phyloP scores from a whole-genome alignment of 257 asterid genomes.

The Ophiorrhiza pumila region DNA sequence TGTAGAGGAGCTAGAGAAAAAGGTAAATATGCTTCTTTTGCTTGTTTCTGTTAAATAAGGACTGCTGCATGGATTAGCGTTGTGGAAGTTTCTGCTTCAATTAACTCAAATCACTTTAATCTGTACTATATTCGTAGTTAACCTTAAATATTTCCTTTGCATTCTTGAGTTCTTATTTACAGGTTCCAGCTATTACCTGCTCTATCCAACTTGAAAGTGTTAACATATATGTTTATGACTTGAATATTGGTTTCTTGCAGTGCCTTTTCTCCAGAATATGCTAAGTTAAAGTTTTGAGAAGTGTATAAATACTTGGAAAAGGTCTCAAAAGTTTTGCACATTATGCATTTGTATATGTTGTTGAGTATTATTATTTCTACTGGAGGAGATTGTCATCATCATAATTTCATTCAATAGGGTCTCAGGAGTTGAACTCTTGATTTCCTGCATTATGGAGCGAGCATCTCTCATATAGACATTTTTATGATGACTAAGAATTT shows the following conservation, averaged over 20 bases:
- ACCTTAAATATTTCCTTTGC: not conserved
- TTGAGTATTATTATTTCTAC: not conserved
- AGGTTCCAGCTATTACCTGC: not conserved
- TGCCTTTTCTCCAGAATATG: not conserved
- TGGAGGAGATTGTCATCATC: not conserved
- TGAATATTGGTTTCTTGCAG: not conserved
- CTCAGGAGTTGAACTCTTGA: not conserved
- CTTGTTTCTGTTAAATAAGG: not conserved
- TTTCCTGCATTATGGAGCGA: not conserved
- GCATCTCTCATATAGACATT: not conserved
- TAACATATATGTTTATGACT: not conserved
- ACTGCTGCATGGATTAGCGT: not conserved
- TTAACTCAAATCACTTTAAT: not conserved
- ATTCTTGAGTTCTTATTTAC: not conserved
- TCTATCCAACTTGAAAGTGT: not conserved
- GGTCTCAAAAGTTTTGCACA: not conserved
- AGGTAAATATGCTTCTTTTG: not conserved
- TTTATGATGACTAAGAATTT: not conserved
- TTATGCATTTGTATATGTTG: not conserved
- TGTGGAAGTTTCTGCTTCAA: not conserved
- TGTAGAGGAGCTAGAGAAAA: slow-evolving; percentile 54
- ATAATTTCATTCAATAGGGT: not conserved
- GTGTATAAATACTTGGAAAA: not conserved
- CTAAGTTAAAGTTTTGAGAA: not conserved
- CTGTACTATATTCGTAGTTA: not conserved